Conservation (phyloP, 2,329 filamentous ascomycete species). For the Rutstroemia sp. region DNA sequence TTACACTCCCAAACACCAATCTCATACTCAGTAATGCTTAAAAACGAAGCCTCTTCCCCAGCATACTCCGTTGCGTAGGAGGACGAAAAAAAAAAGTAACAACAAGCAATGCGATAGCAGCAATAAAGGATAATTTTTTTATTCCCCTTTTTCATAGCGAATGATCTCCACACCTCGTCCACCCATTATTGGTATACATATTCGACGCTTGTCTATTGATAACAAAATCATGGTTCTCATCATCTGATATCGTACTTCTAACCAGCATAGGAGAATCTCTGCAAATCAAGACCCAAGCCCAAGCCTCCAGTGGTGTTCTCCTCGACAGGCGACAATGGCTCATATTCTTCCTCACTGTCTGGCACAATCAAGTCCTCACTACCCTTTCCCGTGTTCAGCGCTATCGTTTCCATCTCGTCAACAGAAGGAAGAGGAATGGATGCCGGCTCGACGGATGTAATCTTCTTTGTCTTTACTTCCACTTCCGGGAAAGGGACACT, state of each 20-base stretch:
- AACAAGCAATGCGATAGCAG: no score
- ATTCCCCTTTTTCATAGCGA: no score
- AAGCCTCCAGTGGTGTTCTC: background rate
- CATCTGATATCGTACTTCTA: background rate
- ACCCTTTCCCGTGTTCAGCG: slow-evolving; percentile 29
- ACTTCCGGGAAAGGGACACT: slow-evolving; percentile 25
- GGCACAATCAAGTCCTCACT: slow-evolving; percentile 46
- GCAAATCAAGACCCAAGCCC: slow-evolving; percentile 6
- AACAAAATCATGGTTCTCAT: no score
- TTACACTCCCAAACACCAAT: no score
- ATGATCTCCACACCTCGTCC: no score
- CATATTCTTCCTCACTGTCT: slow-evolving; percentile 38
- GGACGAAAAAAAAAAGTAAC: no score
- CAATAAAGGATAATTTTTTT: no score
- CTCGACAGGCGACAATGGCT: slow-evolving; percentile 17
- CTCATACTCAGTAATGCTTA: no score
- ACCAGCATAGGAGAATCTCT: slow-evolving; percentile 14
- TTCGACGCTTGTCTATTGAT: no score
- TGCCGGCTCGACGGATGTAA: slow-evolving; percentile 27
- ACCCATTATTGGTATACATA: no score
- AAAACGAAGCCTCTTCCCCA: no score
- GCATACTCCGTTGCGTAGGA: no score
- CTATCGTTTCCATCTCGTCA: slow-evolving; percentile 18
- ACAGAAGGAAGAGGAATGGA: slow-evolving; percentile 30
- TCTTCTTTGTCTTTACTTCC: background rate